These are phyloP conservation scores for Fraxinus xanthoxyloides DNA, from an alignment of 305 asterid genomes.

Conservation along the genomic window DNA sequence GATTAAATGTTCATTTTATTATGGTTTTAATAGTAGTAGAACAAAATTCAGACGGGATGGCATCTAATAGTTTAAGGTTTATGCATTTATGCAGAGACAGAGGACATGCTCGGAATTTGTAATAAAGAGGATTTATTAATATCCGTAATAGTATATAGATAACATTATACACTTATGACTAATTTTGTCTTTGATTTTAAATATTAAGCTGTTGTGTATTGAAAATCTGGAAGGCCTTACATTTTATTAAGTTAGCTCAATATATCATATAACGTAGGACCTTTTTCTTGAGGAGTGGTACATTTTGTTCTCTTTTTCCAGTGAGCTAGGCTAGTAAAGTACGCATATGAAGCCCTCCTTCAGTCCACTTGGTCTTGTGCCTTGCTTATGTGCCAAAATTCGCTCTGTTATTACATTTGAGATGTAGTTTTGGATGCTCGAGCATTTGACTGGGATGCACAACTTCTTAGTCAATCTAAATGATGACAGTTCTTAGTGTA, in stretches of 20 bases:
- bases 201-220: neutral
- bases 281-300: neutral
- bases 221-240: neutral
- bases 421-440: constrained; percentile 1
- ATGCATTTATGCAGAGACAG: neutral
- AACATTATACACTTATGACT: neutral
- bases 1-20: neutral
- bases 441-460: neutral
- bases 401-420: neutral
- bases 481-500: neutral
- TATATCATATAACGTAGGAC: neutral
- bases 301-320: neutral
- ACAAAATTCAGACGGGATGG: neutral
- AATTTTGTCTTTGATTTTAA: neutral
- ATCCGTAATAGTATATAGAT: neutral
- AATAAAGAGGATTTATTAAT: neutral
- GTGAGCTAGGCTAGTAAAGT: neutral
- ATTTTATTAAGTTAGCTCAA: neutral
- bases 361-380: neutral
- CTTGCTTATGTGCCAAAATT: neutral
- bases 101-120: neutral
- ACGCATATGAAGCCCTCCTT: neutral
- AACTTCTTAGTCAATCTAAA: neutral
- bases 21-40: neutral
- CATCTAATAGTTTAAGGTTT: constrained; percentile 1